phyloP scores from a whole-genome alignment of 1,284 basidiomycete genomes.

The Retiboletus flavoniger region DNA sequence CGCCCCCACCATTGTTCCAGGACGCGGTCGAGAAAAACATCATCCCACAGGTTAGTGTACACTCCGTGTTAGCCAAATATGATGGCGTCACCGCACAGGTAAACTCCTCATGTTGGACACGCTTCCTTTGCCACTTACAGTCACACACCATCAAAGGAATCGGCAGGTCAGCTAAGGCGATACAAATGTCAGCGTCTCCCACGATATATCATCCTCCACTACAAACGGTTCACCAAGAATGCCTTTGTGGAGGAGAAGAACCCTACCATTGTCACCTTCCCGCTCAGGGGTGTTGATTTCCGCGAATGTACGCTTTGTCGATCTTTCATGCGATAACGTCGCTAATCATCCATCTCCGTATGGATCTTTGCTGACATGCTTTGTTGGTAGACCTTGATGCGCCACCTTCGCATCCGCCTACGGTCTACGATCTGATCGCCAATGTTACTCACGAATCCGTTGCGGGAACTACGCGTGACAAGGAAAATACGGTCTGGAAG shows the following conservation, averaged over 20 bases:
- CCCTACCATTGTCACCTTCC: slow-evolving; percentile 97
- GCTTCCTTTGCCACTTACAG: slow-evolving; percentile 17
- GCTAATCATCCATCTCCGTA: slow-evolving; percentile 21
- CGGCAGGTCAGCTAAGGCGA: slow-evolving; percentile 79
- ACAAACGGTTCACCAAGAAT: slow-evolving; percentile 98
- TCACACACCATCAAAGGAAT: slow-evolving; percentile 57
- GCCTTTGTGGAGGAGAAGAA: slow-evolving; percentile 98
- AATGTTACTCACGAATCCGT: slow-evolving; percentile 95
- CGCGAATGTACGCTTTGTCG: slow-evolving; percentile 68
- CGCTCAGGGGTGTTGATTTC: slow-evolving; percentile 89
- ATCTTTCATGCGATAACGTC: slow-evolving; percentile 26
- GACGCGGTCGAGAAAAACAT: slow-evolving; percentile 96
- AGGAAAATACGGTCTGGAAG: slow-evolving; percentile 88
- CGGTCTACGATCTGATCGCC: slow-evolving; percentile 91
- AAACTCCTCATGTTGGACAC: slow-evolving; percentile 27
- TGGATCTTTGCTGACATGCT: slow-evolving; percentile 16
- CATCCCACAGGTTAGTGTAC: slow-evolving; percentile 94
- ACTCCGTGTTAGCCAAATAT: slow-evolving; percentile 92
- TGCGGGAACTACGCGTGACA: slow-evolving; percentile 89
- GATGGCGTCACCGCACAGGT: slow-evolving; percentile 89
- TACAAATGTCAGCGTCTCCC: slow-evolving; percentile 90
- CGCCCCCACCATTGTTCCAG: slow-evolving; percentile 95
- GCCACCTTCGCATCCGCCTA: slow-evolving; percentile 51
- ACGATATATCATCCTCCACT: slow-evolving; percentile 91
- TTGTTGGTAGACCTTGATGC: slow-evolving; percentile 70